phyloP scores from a whole-genome alignment of 2,329 filamentous ascomycete species.

The Apiospora aurea region DNA sequence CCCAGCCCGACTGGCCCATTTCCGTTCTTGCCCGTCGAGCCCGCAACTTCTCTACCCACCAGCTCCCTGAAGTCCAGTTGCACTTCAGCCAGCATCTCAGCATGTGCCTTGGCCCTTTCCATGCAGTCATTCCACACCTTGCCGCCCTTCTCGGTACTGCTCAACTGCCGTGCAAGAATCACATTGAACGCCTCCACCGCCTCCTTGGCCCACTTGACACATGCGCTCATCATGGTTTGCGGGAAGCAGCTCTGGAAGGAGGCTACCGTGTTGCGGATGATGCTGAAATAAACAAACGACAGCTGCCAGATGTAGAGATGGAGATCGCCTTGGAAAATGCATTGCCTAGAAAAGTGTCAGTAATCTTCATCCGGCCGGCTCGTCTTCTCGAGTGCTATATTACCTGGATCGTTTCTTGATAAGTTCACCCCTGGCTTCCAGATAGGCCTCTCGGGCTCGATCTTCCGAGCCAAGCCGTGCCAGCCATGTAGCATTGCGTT shows the following conservation, averaged over 20 bases:
- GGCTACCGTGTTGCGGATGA: slow-evolving; percentile 91
- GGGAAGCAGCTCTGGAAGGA: slow-evolving; percentile 91
- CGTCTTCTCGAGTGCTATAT: slow-evolving; percentile 33
- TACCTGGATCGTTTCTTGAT: slow-evolving; percentile 86
- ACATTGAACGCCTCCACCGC: slow-evolving; percentile 90
- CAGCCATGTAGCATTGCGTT: slow-evolving; percentile 83
- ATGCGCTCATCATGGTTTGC: slow-evolving; percentile 86
- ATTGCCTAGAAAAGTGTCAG: slow-evolving; percentile 67
- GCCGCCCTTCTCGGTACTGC: slow-evolving; percentile 80
- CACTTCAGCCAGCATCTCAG: slow-evolving; percentile 80
- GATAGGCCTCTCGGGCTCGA: slow-evolving; percentile 83
- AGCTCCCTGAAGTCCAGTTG: slow-evolving; percentile 89
- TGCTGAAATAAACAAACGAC: slow-evolving; percentile 93
- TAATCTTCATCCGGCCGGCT: neutral
- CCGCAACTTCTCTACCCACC: slow-evolving; percentile 66
- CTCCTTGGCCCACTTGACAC: slow-evolving; percentile 98
- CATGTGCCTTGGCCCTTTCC: slow-evolving; percentile 81
- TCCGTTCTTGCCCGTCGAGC: slow-evolving; percentile 33
- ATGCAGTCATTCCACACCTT: slow-evolving; percentile 84
- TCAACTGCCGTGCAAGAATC: slow-evolving; percentile 82
- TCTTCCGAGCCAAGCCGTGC: slow-evolving; percentile 89
- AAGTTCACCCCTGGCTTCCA: slow-evolving; percentile 77
- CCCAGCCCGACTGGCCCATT: slow-evolving; percentile 52
- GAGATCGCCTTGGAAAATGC: slow-evolving; percentile 93
- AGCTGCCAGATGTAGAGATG: slow-evolving; percentile 94